Evolutionary conservation across 805 yeast species (phyloP).

Genomic region (Zygosaccharomyces siamensis): DNA sequence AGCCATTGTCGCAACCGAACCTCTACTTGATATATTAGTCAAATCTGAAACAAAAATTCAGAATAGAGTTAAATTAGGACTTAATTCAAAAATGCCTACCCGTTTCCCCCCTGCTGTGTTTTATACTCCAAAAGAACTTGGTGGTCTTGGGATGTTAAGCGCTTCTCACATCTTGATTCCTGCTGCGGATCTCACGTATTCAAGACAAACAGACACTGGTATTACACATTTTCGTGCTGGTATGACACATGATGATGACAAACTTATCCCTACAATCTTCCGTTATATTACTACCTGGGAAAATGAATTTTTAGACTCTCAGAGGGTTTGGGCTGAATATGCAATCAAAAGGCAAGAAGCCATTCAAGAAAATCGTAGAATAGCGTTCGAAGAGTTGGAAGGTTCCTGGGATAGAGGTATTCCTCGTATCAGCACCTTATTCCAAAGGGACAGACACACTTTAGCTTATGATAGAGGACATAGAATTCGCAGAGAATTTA

Average conservation of each 20-base stretch:
- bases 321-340: conserved; percentile 96
- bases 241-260: conserved; percentile 74
- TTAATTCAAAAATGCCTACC: conserved; percentile 97
- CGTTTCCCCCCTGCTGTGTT: conserved; percentile 98
- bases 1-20: conserved; percentile 79
- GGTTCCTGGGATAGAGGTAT: conserved; percentile 95
- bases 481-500: conserved; percentile 73
- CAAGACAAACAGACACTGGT: conserved; percentile 90
- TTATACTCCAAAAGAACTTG: conserved; percentile 94
- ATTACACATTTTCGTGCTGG: conserved; percentile 93
- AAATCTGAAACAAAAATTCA: conserved; percentile 91
- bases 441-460: conserved; percentile 92
- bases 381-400: conserved; percentile 90
- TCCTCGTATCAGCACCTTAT: conserved; percentile 90
- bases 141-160: conserved; percentile 96
- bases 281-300: conserved; percentile 96
- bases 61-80: conserved; percentile 87
- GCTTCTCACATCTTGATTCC: conserved; percentile 96
- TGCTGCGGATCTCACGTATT: conserved; percentile 85
- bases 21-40: conserved; percentile 74
- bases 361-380: conserved; percentile 71
- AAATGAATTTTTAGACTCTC: conserved; percentile 88
- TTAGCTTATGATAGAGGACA: conserved; percentile 94
- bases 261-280: conserved; percentile 87
- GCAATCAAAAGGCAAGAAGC: conserved; percentile 88